Base-by-base conservation (phyloP, 2,329 filamentous ascomycete species). In the Trichophyton equinum region DNA sequence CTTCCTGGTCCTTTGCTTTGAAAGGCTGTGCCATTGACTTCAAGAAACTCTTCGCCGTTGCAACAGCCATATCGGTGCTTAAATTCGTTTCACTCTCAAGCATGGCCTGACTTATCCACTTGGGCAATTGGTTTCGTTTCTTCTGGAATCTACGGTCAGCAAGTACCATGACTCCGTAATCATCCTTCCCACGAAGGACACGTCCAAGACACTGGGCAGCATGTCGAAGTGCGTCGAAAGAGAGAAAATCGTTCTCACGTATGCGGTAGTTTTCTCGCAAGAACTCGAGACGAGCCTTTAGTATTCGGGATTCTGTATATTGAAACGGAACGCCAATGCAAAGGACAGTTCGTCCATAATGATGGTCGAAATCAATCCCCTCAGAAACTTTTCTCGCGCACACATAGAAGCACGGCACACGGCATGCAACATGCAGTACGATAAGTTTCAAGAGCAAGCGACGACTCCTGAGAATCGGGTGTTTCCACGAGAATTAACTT, bases 161-260 rank as follows among this genome's bases (percentile, higher is more conserved):
- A 30, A 99, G 80, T 3, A 99, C 92, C 94, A 99, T 99, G 78
- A 99, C 89, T n/a, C 94, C 94, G 73, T 99, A 99, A 74, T 99
- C 94, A 71, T 99, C 95, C 73, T 99, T 99, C 25, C 94, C 94
- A 68, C 94, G 82, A 64, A 99, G 78, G 49, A 99, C 94, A 71
- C 94, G 91, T 13, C 94, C 95, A 1, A 99, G 79, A 70, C 94
- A 99, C 72, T 99, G 94, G 0, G 94, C 92, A 13, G 94, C 94
- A 72, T 99, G 94, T n/a, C 94, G 85, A 92, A 99, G 99, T 22
- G 94, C 94, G 71, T 99, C 94, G 79, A 99, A 99, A 20, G 94
- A 97, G 8, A 99, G 77, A 71, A 99, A 99, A 71, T 99, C 95
- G 67, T 96, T 95, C 72, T 97, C 94, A 62, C 89, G 85, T 72